These are phyloP conservation scores for Avena atlantica DNA, from an alignment of 176 grass and related monocot species.

Conservation along the genomic window DNA sequence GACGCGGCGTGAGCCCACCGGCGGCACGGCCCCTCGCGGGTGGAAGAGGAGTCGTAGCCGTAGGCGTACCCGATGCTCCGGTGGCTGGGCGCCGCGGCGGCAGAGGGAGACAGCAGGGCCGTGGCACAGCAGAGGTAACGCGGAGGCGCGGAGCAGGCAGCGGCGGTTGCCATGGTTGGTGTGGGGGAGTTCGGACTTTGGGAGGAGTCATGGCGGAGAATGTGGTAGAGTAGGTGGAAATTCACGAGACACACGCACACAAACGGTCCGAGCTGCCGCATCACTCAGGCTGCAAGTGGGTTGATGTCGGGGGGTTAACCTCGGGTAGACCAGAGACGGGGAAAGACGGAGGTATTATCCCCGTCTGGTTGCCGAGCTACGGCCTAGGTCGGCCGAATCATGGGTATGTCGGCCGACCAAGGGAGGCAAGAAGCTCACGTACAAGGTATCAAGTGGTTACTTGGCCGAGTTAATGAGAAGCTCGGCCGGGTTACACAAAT, in stretches of 20 bases:
- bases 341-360: no score
- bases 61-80: slow-evolving; percentile 29
- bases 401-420: no score
- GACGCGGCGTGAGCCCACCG: slow-evolving; percentile 32
- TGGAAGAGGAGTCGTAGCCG: slow-evolving; percentile 37
- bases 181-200: slow-evolving; percentile 1
- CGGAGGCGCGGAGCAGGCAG: slow-evolving; percentile 32
- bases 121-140: slow-evolving; percentile 20
- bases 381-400: no score
- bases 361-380: no score
- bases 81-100: neutral
- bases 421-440: no score
- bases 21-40: slow-evolving; percentile 37
- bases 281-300: neutral
- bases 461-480: no score
- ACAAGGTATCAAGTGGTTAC: no score
- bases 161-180: slow-evolving; percentile 47
- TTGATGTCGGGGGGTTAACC: no score
- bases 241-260: neutral
- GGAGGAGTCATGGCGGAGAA: slow-evolving; percentile 45
- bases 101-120: neutral
- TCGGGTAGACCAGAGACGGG: no score
- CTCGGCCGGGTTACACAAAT: no score
- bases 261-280: neutral
- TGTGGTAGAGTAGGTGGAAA: slow-evolving; percentile 33